Conservation (phyloP, 306 rosid genomes). For the Trifolium fragiferum region DNA sequence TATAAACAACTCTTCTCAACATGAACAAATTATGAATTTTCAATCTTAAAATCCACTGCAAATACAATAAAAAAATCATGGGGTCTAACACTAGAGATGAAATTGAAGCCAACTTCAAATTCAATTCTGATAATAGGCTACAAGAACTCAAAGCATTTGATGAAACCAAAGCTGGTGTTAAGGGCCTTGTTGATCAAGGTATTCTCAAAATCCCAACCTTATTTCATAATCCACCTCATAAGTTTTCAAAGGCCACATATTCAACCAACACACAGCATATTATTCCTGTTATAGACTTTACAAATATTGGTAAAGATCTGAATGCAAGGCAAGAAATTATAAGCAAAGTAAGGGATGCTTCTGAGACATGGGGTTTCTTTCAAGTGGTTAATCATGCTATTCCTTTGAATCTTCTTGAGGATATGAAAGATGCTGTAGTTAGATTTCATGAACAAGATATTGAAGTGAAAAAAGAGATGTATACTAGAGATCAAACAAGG, state of each 20-base stretch:
- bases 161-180: constrained; percentile 43
- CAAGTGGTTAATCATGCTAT: constrained; percentile 46
- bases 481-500: constrained; percentile 20
- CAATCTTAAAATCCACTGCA: too few species aligned
- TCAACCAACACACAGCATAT: constrained; percentile 6
- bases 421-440: constrained; percentile 29
- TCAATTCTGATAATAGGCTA: not conserved
- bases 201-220: constrained; percentile 33
- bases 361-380: constrained; percentile 46
- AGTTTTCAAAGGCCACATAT: constrained; percentile 4
- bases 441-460: constrained; percentile 40
- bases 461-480: constrained; percentile 34
- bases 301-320: not conserved
- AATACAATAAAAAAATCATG: too few species aligned
- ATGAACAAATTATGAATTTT: too few species aligned
- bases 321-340: constrained; percentile 12
- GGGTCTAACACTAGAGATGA: too few species aligned
- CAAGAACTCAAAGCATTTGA: constrained; percentile 37
- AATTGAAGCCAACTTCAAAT: too few species aligned
- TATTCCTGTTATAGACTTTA: constrained; percentile 43
- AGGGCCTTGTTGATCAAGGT: constrained; percentile 44
- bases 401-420: constrained; percentile 32
- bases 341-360: constrained; percentile 37
- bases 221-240: constrained; percentile 36
- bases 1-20: too few species aligned